Evolutionary conservation across 2,329 filamentous ascomycete species (phyloP).

Genomic region (Pseudogymnoascus sp.): DNA sequence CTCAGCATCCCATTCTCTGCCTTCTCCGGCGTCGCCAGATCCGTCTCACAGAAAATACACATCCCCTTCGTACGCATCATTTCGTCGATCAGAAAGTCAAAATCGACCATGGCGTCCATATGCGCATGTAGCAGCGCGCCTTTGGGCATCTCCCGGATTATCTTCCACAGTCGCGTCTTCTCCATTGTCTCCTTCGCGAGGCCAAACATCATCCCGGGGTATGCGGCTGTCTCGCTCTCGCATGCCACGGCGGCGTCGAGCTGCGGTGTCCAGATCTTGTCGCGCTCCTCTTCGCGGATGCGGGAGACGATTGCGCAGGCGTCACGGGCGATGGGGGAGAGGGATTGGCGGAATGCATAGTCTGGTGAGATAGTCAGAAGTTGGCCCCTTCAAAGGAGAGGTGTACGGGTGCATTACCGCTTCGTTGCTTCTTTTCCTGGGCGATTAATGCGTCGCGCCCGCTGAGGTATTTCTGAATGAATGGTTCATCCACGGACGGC

Average conservation of each 20-base stretch:
- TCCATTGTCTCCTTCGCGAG: conserved; percentile 83
- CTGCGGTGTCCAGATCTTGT: conserved; percentile 65
- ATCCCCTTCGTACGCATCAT: conserved; percentile 66
- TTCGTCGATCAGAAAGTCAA: conserved; percentile 68
- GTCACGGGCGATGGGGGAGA: conserved; percentile 70
- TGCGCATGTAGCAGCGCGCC: conserved; percentile 81
- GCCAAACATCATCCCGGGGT: conserved; percentile 90
- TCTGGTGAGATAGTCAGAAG: conserved; percentile 36
- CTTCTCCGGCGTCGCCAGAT: conserved; percentile 44
- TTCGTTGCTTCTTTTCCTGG: conserved; percentile 74
- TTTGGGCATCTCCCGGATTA: conserved; percentile 81
- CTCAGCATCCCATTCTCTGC: conserved; percentile 47
- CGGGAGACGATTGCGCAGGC: conserved; percentile 73
- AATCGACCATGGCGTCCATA: conserved; percentile 83
- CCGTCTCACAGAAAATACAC: conserved; percentile 54
- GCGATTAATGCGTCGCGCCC: conserved; percentile 68
- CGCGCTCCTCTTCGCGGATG: conserved; percentile 70
- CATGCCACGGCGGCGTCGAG: conserved; percentile 63
- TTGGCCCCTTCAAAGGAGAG: conserved; percentile 20
- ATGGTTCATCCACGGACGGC: conserved; percentile 56
- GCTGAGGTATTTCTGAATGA: conserved; percentile 72
- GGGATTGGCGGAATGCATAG: conserved; percentile 59
- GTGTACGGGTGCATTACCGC: conserved; percentile 45
- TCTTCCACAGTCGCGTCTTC: conserved; percentile 73
- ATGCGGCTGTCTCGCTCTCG: conserved; percentile 55